Base-by-base conservation (phyloP, 2,329 filamentous ascomycete genomes). In the Rhytidhysteron rufulum region DNA sequence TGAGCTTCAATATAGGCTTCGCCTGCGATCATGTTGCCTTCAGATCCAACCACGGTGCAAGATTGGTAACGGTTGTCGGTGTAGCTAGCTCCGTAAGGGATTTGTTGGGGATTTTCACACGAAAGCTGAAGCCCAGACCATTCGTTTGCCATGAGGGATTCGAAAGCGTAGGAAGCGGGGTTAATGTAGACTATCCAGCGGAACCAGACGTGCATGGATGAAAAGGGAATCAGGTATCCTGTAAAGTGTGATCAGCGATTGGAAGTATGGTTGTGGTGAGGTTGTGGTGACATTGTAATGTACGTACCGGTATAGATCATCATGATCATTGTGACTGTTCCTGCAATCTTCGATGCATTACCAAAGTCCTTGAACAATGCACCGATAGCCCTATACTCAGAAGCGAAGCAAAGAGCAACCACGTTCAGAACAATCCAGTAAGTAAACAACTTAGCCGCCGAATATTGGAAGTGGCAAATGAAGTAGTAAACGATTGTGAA, bases 331-430 rank as follows among this genome's bases (percentile, higher is more conserved):
- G 86, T 82, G 37, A 80, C 51, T 13, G 80, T 64, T 25, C 72
- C 71, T 2, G 75, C 69, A 0, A 74, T 70, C n/a, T n/a, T n/a
- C n/a, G n/a, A n/a, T 9, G 78, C 77, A 50, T 79, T 75, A 1
- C 73, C 71, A 7, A 79, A 62, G 0, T 85, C 86, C 34, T 85
- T 76, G 2, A 88, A 88, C 2, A 85, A 70, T 1, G 85, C 82
- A 17, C 78, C 88, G 45, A 93, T 86, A 4, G 80, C 84, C 37
- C 88, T 78, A 75, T 93, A 94, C 40, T 90, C 75, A 74, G 87
- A 88, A 22, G 83, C 86, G 86, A 93, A 93, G 8, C 18, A 36
- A 9, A 36, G 18, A 4, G 20, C 17, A 17, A n/a, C n/a, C n/a
- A 36, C 15, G 52, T 80, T n/a, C n/a, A n/a, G n/a, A n/a, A n/a